A percentile compares a stretch with the other conserved stretches of the same genome.
These are phyloP conservation scores for Sclerotinia subarctica DNA, from an alignment of 2,329 filamentous ascomycete genomes.

Conservation along the genomic window DNA sequence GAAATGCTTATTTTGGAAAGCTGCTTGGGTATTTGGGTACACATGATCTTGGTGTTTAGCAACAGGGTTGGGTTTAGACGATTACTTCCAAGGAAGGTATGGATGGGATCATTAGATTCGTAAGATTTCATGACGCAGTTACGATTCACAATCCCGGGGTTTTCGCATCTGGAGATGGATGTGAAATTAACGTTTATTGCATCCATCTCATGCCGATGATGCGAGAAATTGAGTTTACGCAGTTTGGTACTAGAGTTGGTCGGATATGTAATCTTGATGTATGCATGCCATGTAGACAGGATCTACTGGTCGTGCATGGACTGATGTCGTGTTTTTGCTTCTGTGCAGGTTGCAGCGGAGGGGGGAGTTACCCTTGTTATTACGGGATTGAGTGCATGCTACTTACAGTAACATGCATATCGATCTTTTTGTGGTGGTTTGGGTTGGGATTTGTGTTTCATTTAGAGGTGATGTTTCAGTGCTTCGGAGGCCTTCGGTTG, in stretches of 20 bases:
- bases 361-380: too few relatives aligned
- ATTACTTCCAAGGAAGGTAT: background rate
- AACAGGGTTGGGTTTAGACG: background rate
- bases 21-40: too few relatives aligned
- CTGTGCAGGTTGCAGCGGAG: background rate
- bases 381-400: background rate
- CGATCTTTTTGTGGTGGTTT: constrained; percentile 10
- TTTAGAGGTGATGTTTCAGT: constrained; percentile 15
- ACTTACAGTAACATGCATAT: constrained; percentile 1
- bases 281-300: constrained; percentile 7
- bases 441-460: constrained; percentile 16
- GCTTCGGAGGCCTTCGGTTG: background rate
- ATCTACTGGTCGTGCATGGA: constrained; percentile 14
- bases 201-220: too few relatives aligned
- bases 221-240: too few relatives aligned
- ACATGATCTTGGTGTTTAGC: background rate
- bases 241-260: too few relatives aligned
- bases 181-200: too few relatives aligned
- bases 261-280: background rate
- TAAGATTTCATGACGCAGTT: too few relatives aligned
- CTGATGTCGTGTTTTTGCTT: constrained; percentile 15
- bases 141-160: too few relatives aligned
- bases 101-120: too few relatives aligned
- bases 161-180: too few relatives aligned
- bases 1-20: too few relatives aligned